Evolutionary conservation across 176 grass and related monocot genomes (phyloP).

Genomic region (Echinochloa phyllopogon): DNA sequence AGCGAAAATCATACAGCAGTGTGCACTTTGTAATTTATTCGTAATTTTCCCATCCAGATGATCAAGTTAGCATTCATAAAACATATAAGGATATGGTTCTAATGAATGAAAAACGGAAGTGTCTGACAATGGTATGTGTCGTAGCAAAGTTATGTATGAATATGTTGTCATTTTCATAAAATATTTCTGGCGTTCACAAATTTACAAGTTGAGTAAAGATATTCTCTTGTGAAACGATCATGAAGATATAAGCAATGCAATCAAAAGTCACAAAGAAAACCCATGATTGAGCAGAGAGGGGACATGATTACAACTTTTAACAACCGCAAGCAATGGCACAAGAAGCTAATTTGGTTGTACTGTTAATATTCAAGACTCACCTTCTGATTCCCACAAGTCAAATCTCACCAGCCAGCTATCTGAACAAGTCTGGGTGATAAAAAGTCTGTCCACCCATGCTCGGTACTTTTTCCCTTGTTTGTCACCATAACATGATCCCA

Average conservation of each 20-base stretch:
- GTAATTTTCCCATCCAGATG: background rate
- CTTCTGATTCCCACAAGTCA: slow-evolving; percentile 81
- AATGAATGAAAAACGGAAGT: background rate
- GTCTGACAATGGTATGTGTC: background rate
- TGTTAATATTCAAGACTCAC: slow-evolving; percentile 39
- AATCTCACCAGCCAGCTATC: slow-evolving; percentile 75
- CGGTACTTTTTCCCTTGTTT: slow-evolving; percentile 71
- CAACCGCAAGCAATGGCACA: slow-evolving; percentile 18
- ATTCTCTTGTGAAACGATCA: background rate
- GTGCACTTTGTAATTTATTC: background rate
- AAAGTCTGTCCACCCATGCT: slow-evolving; percentile 80
- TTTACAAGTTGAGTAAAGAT: background rate
- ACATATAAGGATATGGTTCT: background rate
- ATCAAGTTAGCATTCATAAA: background rate
- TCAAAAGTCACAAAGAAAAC: background rate
- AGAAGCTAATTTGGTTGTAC: slow-evolving; percentile 20
- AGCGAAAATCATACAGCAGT: background rate
- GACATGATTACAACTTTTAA: background rate
- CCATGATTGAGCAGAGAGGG: background rate
- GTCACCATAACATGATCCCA: slow-evolving; percentile 67
- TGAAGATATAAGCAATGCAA: background rate
- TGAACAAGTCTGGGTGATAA: slow-evolving; percentile 62
- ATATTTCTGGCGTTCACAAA: background rate
- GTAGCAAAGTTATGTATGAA: background rate
- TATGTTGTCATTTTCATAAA: slow-evolving; percentile 15